These are phyloP conservation scores for Backusella luteola DNA, from an alignment of 192 early-diverging fungal genomes.

Conservation along the genomic window DNA sequence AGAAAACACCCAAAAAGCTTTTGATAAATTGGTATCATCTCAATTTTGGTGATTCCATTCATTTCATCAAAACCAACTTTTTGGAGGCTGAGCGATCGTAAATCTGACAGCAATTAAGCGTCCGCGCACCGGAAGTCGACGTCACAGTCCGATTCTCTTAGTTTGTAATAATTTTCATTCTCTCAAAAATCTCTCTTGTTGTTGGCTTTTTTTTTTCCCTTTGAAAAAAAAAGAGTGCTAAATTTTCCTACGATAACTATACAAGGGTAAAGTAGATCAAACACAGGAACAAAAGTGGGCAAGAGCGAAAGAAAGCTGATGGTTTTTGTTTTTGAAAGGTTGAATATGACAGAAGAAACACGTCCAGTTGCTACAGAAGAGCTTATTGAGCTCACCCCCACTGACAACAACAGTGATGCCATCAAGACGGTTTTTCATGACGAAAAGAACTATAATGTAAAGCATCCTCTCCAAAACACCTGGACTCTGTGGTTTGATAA, in stretches of 20 bases:
- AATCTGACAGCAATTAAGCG: neutral
- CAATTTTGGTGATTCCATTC: no score
- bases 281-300: neutral
- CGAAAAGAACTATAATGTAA: slow-evolving; percentile 70
- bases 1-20: no score
- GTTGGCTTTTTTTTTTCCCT: neutral
- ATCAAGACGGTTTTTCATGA: slow-evolving; percentile 61
- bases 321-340: neutral
- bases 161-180: neutral
- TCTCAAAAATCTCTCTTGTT: neutral
- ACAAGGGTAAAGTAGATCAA: slow-evolving; percentile 3
- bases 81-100: neutral
- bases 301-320: neutral
- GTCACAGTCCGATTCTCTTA: neutral
- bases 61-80: no score
- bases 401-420: slow-evolving; percentile 13
- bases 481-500: slow-evolving; percentile 99
- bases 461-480: slow-evolving; percentile 83
- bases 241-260: neutral
- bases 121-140: neutral
- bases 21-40: no score
- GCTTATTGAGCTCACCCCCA: slow-evolving; percentile 6
- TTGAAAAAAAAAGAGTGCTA: neutral
- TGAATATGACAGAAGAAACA: slow-evolving; percentile 19
- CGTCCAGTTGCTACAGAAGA: slow-evolving; percentile 5